A percentile compares a stretch with the other conserved stretches of the same genome.
Evolutionary conservation across 805 yeast genomes (phyloP).

Genomic region (Limtongia smithiae): DNA sequence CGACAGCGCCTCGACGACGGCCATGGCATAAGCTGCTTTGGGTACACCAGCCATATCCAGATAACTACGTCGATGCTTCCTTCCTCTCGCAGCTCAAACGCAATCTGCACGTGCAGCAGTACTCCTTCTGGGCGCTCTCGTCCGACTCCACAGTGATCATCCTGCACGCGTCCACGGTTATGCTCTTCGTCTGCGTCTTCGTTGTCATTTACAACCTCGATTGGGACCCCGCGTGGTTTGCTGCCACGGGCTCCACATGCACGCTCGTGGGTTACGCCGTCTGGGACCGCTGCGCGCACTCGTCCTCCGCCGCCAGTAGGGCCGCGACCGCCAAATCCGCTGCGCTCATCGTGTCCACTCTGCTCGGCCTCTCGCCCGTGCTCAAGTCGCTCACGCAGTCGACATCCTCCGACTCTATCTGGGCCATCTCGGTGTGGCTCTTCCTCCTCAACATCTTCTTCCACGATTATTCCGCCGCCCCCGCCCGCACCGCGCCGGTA

Average conservation of each 20-base stretch:
- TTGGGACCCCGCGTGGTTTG: slow-evolving; percentile 36
- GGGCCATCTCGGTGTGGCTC: slow-evolving; percentile 85
- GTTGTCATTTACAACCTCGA: slow-evolving; percentile 44
- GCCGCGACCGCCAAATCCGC: slow-evolving; percentile 51
- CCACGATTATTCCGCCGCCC: slow-evolving; percentile 62
- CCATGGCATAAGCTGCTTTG: slow-evolving; percentile 86
- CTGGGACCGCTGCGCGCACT: slow-evolving; percentile 32
- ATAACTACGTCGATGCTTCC: slow-evolving; percentile 79
- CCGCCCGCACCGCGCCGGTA: slow-evolving; percentile 10
- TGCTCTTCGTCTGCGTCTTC: slow-evolving; percentile 66
- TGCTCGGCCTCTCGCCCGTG: slow-evolving; percentile 82
- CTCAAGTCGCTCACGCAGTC: slow-evolving; percentile 82
- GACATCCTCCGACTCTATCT: slow-evolving; percentile 88
- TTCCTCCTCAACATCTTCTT: slow-evolving; percentile 63
- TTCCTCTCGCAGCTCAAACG: slow-evolving; percentile 77
- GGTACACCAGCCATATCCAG: slow-evolving; percentile 82
- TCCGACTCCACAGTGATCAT: slow-evolving; percentile 67
- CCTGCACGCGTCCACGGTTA: slow-evolving; percentile 60
- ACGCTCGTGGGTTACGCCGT: slow-evolving; percentile 33
- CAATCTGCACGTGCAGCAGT: slow-evolving; percentile 67
- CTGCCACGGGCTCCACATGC: slow-evolving; percentile 32
- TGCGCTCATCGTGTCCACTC: slow-evolving; percentile 60
- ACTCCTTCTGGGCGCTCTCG: slow-evolving; percentile 61
- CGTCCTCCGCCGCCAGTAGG: slow-evolving; percentile 12
- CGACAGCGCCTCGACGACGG: not conserved